Conservation (phyloP, 106 monocot species). For the Hemerocallis citrina region DNA sequence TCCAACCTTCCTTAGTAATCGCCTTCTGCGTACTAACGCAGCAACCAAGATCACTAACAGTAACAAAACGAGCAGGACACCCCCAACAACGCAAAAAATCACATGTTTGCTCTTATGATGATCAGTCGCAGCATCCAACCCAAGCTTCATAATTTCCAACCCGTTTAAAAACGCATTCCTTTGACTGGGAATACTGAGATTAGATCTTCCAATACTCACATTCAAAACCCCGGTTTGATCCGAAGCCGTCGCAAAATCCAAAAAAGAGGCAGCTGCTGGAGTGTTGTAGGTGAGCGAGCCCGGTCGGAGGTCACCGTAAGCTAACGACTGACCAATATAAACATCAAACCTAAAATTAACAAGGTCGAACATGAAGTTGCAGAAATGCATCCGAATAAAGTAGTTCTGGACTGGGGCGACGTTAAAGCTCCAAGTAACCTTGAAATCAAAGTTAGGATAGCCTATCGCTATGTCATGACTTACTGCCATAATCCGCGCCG, state of each 20-base stretch:
- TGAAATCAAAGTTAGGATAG: slow-evolving; percentile 19
- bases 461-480: neutral
- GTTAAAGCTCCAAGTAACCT: slow-evolving; percentile 48
- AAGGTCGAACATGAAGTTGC: slow-evolving; percentile 24
- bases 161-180: slow-evolving; percentile 48
- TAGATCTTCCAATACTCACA: slow-evolving; percentile 33
- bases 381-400: slow-evolving; percentile 59
- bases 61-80: slow-evolving; percentile 7
- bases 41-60: neutral
- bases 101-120: neutral
- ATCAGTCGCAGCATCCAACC: neutral
- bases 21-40: neutral
- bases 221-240: slow-evolving; percentile 8
- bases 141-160: slow-evolving; percentile 50
- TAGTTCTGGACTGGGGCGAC: slow-evolving; percentile 16
- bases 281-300: neutral
- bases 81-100: slow-evolving; percentile 14
- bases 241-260: slow-evolving; percentile 21
- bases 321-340: slow-evolving; percentile 15
- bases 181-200: neutral
- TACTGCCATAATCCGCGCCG: slow-evolving; percentile 25
- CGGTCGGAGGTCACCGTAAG: slow-evolving; percentile 9
- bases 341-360: slow-evolving; percentile 26
- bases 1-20: neutral
- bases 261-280: slow-evolving; percentile 18